Evolutionary conservation across 2,329 filamentous ascomycete species (phyloP).

Genomic region (Neocatenulostroma microsporum): DNA sequence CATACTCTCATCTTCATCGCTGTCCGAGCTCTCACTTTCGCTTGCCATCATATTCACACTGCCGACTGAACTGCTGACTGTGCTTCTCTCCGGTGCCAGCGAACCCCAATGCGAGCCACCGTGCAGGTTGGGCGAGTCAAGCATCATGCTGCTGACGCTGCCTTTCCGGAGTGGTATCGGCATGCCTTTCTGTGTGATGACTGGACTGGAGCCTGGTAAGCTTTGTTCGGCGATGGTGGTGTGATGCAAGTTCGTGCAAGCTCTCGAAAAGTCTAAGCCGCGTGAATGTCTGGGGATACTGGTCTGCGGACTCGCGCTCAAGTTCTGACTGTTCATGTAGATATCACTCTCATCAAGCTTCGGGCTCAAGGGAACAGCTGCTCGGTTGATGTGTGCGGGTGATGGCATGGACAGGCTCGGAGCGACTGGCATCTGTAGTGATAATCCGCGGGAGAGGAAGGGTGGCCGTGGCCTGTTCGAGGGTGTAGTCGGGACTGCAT

Average conservation of each 20-base stretch:
- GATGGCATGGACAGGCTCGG: constrained; percentile 40
- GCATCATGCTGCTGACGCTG: constrained; percentile 32
- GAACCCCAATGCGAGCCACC: constrained; percentile 15
- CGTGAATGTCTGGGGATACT: constrained; percentile 82
- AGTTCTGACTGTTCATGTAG: constrained; percentile 35
- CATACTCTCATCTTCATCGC: constrained; percentile 48
- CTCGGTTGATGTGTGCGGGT: constrained; percentile 12
- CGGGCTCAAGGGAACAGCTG: constrained; percentile 14
- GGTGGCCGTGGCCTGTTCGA: constrained; percentile 44
- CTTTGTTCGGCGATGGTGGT: constrained; percentile 84
- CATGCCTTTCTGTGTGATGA: constrained; percentile 61
- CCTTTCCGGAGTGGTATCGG: constrained; percentile 49
- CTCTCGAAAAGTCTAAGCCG: constrained; percentile 85
- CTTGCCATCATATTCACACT: constrained; percentile 72
- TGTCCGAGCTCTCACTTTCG: constrained; percentile 65
- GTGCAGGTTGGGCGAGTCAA: constrained; percentile 57
- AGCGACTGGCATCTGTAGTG: constrained; percentile 65
- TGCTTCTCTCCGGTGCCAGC: constrained; percentile 53
- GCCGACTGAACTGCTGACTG: constrained; percentile 71
- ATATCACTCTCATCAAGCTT: constrained; percentile 33
- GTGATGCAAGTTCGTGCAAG: constrained; percentile 89
- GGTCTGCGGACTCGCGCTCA: constrained; percentile 60
- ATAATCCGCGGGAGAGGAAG: constrained; percentile 56
- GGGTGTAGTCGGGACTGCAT: constrained; percentile 29
- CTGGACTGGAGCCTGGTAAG: constrained; percentile 85